Evolutionary conservation across 305 asterid species (phyloP), one percentile per base, ranked within the genome.

Genomic region (Solanum hybrid): DNA sequence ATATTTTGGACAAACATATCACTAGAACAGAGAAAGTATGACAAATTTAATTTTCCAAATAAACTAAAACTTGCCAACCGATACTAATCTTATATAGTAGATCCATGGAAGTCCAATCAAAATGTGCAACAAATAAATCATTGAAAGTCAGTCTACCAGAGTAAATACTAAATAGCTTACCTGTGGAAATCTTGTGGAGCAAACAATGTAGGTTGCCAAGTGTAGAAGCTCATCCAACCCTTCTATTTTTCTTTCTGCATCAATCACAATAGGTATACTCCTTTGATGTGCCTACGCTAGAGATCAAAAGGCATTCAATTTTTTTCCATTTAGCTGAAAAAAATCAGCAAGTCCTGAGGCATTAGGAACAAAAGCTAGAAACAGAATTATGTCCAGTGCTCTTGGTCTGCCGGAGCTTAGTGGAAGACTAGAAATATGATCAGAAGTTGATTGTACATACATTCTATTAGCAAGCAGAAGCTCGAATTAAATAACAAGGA

Each of bases 261-360:
- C 99, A 89, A 95, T 89, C 90, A 97, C 92, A 89, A 97, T 95
- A 12, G 98, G 99, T 87, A 96, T 94, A 90, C 95, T 96, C 91
- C 94, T 92, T 93, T 95, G 94, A 72, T 94, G 89, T 94, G 98
- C 99, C 99, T 97, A 95, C 96, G 91, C 97, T 93, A 96, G 94
- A 93, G 90, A 92, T 90, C 91, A 91, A 91, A 93, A 89, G 87
- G 91, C 85, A 40, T 79, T 88, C 78, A 87, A 89, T 34, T 34
- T 34, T 34, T 90, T 88, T 90, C 81, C 86, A 89, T 13, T 42
- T 42, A 42, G 56, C 56, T 42, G 17, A 42, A 42, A 42, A 42
- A 0, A 42, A 0, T 42, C 20, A 42, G 7, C 60, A 42, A 42
- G 56, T 12, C 56, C 56, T 42, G 56, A 42, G 56, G 56, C 56